Conservation (phyloP, 2,329 filamentous ascomycete species). For the Penicillium brasilianum region DNA sequence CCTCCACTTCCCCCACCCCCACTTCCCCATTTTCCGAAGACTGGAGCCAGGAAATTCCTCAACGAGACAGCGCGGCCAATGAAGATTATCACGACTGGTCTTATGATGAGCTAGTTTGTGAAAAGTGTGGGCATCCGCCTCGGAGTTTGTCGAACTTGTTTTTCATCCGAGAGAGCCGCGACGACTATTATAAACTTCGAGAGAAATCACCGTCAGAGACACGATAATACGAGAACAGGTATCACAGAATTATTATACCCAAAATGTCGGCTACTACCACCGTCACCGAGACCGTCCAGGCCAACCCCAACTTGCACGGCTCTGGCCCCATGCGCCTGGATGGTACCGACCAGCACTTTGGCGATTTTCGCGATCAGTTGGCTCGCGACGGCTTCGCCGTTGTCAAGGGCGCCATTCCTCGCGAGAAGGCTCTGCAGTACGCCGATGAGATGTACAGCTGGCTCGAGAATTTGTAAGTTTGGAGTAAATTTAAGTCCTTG, state of each 20-base stretch:
- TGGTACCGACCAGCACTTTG: slow-evolving; percentile 24
- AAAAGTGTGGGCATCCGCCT: neutral
- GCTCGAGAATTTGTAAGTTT: slow-evolving; percentile 32
- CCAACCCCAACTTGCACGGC: slow-evolving; percentile 16
- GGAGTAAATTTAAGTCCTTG: neutral
- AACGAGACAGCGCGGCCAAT: neutral
- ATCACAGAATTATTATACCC: neutral
- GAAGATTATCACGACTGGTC: neutral
- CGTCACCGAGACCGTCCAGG: slow-evolving; percentile 5
- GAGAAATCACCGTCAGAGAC: neutral
- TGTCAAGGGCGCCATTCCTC: slow-evolving; percentile 54
- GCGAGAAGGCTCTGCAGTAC: slow-evolving; percentile 43
- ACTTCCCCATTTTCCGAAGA: slow-evolving; percentile 22
- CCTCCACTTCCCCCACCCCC: slow-evolving; percentile 15
- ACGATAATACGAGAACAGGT: neutral
- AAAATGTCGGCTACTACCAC: slow-evolving; percentile 27
- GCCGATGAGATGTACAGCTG: slow-evolving; percentile 32
- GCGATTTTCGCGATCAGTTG: slow-evolving; percentile 35
- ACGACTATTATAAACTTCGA: neutral
- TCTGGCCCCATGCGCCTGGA: slow-evolving; percentile 27
- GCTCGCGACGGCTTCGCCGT: slow-evolving; percentile 52
- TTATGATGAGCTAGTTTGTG: neutral
- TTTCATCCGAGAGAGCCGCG: neutral
- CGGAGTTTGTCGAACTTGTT: neutral
- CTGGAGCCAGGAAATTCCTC: neutral